Percentiles rank a stretch among this genome's conserved stretches.
Evolutionary conservation across 495 filamentous ascomycete species (phyloP).

Genomic region (Staphylotrichum tortipilum): DNA sequence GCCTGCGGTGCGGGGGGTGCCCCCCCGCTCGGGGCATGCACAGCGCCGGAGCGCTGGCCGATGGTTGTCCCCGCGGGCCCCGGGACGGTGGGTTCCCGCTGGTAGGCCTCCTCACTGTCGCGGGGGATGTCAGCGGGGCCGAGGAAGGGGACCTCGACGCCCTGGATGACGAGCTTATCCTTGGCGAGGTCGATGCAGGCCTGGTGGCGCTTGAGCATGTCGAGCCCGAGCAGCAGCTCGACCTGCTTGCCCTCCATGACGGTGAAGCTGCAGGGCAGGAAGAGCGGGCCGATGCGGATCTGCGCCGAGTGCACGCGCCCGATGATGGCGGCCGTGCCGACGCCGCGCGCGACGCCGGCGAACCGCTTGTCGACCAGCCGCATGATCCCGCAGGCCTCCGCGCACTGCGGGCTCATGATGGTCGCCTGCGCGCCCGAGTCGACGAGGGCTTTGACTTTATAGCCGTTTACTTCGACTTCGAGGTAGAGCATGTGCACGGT

Average conservation of each 20-base stretch:
- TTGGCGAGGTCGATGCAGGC: constrained; percentile 80
- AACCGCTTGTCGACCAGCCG: constrained; percentile 90
- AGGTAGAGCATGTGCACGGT: constrained; percentile 94
- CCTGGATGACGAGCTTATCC: constrained; percentile 76
- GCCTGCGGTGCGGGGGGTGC: no score
- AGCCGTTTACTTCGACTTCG: constrained; percentile 87
- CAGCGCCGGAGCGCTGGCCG: constrained; percentile 74
- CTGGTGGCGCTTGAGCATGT: constrained; percentile 94
- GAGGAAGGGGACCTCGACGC: constrained; percentile 78
- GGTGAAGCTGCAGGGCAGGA: constrained; percentile 92
- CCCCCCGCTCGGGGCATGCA: constrained; percentile 58
- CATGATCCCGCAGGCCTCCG: constrained; percentile 90
- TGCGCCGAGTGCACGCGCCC: constrained; percentile 90
- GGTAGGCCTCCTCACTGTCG: constrained; percentile 58
- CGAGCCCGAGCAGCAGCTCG: constrained; percentile 86
- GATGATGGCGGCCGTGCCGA: constrained; percentile 88
- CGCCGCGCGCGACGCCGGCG: constrained; percentile 81
- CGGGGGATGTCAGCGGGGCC: constrained; percentile 91
- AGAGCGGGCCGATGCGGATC: constrained; percentile 83
- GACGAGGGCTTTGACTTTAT: constrained; percentile 90
- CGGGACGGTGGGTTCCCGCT: constrained; percentile 74
- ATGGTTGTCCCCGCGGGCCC: constrained; percentile 81
- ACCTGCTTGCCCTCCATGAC: constrained; percentile 99
- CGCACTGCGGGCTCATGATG: constrained; percentile 94
- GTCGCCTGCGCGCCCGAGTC: constrained; percentile 97